A percentile compares a stretch with the other conserved stretches of the same genome.
These are phyloP conservation scores for Hebeloma cylindrosporum DNA, from an alignment of 768 basidiomycete species.

Conservation along the genomic window DNA sequence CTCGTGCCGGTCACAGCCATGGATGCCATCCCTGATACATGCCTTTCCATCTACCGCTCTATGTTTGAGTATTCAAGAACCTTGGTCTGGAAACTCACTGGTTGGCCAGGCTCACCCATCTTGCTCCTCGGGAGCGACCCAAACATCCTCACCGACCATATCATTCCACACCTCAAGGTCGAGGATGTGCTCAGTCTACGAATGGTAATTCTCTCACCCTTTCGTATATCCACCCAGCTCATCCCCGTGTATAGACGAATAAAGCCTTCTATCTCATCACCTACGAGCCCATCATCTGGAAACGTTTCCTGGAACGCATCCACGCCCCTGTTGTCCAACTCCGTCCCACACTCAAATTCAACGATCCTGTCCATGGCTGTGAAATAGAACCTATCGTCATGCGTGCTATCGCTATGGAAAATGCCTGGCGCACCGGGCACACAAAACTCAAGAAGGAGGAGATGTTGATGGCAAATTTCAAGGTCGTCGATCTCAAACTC, in stretches of 20 bases:
- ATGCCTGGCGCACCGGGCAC: constrained; percentile 51
- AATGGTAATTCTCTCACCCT: constrained; percentile 28
- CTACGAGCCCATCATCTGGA: constrained; percentile 70
- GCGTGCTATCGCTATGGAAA: constrained; percentile 58
- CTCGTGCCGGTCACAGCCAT: no score
- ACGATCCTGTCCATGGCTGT: constrained; percentile 34
- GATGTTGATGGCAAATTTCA: constrained; percentile 32
- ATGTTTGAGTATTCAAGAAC: no score
- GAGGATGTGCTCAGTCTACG: constrained; percentile 51
- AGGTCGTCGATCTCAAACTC: constrained; percentile 52
- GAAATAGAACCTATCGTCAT: constrained; percentile 60
- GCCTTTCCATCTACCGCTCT: no score
- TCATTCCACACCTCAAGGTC: constrained; percentile 41
- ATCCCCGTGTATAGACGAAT: constrained; percentile 43
- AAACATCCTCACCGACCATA: no score
- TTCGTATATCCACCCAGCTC: neutral
- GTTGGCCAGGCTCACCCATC: no score
- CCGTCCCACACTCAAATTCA: constrained; percentile 56
- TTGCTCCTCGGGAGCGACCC: no score
- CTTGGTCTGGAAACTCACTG: no score
- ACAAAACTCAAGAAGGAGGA: constrained; percentile 33
- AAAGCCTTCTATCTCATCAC: constrained; percentile 61
- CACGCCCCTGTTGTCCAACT: constrained; percentile 59
- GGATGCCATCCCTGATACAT: no score
- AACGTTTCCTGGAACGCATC: constrained; percentile 54